Percentiles rank a stretch among this genome's conserved stretches.
Conservation (phyloP, 805 yeast species). For the Candida nemodendra region DNA sequence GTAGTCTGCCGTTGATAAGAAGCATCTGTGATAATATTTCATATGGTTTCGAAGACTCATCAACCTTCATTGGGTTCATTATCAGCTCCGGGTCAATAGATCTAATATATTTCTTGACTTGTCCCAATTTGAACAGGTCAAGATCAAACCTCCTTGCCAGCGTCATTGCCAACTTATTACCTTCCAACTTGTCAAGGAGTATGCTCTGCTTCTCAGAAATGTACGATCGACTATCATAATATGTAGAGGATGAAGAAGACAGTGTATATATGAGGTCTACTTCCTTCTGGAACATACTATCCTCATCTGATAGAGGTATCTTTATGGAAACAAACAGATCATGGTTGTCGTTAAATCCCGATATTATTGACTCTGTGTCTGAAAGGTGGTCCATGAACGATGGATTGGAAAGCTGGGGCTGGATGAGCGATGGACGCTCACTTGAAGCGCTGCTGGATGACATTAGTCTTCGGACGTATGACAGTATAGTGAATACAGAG, state of each 20-base stretch:
- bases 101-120: constrained; percentile 6
- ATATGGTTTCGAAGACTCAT: not conserved
- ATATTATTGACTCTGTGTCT: constrained; percentile 17
- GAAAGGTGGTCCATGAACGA: constrained; percentile 6
- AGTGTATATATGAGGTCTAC: not conserved
- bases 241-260: not conserved
- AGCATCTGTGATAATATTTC: constrained; percentile 2
- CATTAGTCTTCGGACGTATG: not conserved
- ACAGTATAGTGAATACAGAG: too few relatives aligned
- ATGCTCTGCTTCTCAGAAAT: not conserved
- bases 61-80: not conserved
- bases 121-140: constrained; percentile 1
- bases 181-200: not conserved
- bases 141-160: constrained; percentile 6
- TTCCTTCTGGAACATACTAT: not conserved
- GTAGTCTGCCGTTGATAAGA: constrained; percentile 6
- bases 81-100: constrained; percentile 1
- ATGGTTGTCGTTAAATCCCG: constrained; percentile 18
- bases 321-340: constrained; percentile 14
- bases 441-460: not conserved
- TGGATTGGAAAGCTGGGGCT: not conserved
- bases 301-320: not conserved
- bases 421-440: not conserved
- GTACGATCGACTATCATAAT: not conserved
- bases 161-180: not conserved